Evolutionary conservation across 768 basidiomycete genomes (phyloP).

Genomic region (Cystofilobasidium capitatum): DNA sequence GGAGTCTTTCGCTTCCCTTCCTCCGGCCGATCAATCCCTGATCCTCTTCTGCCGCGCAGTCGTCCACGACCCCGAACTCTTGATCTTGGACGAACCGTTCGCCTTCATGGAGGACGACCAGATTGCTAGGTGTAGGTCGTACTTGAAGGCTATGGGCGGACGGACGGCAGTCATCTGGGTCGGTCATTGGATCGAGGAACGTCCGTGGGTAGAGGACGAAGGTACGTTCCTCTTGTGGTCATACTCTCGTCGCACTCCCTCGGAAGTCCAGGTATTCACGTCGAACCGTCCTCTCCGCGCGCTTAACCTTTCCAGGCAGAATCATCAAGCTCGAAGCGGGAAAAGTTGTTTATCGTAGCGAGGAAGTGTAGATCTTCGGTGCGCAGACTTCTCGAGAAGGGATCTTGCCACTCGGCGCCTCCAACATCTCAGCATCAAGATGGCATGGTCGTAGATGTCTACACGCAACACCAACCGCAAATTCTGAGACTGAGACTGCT

Average conservation of each 20-base stretch:
- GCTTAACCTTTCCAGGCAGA: background rate
- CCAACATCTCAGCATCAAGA: background rate
- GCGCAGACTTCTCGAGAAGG: too few species aligned
- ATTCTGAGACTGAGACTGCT: too few species aligned
- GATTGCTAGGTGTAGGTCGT: conserved; percentile 55
- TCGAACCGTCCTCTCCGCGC: background rate
- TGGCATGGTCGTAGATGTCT: too few species aligned
- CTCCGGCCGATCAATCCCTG: conserved; percentile 66
- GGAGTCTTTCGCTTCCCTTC: conserved; percentile 52
- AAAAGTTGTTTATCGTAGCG: background rate
- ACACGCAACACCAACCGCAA: too few species aligned
- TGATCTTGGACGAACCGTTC: conserved; percentile 87
- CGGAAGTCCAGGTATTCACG: background rate
- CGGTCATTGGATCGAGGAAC: conserved; percentile 22
- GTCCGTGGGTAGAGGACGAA: conserved; percentile 23
- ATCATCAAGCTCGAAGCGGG: conserved; percentile 6
- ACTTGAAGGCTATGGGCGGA: conserved; percentile 46
- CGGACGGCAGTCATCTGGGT: conserved; percentile 23
- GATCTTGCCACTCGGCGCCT: background rate
- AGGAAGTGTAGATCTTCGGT: too few species aligned
- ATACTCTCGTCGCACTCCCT: background rate
- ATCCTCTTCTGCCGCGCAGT: conserved; percentile 78
- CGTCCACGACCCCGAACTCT: conserved; percentile 59
- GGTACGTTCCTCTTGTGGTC: background rate
- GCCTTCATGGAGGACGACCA: conserved; percentile 80